phyloP scores from a whole-genome alignment of 805 yeast species.

The Candida krabiensis region DNA sequence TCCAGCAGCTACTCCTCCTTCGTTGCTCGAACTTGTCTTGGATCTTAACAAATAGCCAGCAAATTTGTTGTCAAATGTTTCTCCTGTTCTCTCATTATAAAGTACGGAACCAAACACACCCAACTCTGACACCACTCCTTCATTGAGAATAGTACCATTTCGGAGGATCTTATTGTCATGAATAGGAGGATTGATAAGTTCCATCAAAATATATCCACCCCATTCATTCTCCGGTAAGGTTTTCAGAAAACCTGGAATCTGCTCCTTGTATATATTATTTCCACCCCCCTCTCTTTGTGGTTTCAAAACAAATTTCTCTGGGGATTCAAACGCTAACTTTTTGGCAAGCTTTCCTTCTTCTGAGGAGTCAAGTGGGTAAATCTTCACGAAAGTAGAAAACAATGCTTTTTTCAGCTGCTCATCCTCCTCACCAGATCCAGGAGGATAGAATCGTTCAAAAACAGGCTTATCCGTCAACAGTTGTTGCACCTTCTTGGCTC shows the following conservation, averaged over 20 bases:
- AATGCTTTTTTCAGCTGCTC: conserved; percentile 27
- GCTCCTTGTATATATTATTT: conserved; percentile 83
- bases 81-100: conserved; percentile 64
- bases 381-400: conserved; percentile 73
- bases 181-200: conserved; percentile 77
- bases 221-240: conserved; percentile 66
- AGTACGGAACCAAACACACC: conserved; percentile 87
- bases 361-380: conserved; percentile 81
- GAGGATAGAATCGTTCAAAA: conserved; percentile 47
- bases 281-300: conserved; percentile 99
- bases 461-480: conserved; percentile 59
- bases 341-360: conserved; percentile 62
- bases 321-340: conserved; percentile 62
- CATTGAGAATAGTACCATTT: conserved; percentile 59
- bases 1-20: conserved; percentile 99
- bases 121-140: conserved; percentile 82
- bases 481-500: conserved; percentile 93
- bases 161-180: conserved; percentile 69
- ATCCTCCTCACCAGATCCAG: background rate
- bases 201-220: conserved; percentile 94
- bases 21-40: conserved; percentile 82
- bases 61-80: conserved; percentile 58
- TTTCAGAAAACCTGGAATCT: conserved; percentile 73
- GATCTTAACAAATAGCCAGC: conserved; percentile 90
- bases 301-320: conserved; percentile 78